These are phyloP conservation scores for Coemansia interrupta DNA, from an alignment of 192 early-diverging fungal genomes.

Conservation along the genomic window DNA sequence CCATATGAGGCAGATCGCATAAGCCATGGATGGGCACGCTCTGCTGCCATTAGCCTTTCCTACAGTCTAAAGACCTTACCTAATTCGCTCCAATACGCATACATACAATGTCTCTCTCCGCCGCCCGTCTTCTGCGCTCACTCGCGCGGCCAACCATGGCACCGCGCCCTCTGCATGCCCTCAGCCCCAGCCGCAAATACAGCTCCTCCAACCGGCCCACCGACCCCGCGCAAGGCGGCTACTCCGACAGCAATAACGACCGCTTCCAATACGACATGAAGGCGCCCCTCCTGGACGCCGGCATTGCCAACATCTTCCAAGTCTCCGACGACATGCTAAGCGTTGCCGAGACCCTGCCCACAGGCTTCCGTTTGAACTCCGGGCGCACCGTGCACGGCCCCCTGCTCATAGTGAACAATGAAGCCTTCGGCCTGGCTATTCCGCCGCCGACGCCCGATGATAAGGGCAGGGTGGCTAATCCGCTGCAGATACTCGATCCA, in stretches of 20 bases:
- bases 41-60: too few species aligned
- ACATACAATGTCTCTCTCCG: too few species aligned
- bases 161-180: too few species aligned
- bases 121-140: too few species aligned
- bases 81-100: too few species aligned
- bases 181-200: too few species aligned
- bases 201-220: background rate
- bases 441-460: slow-evolving; percentile 25
- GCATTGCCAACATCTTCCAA: slow-evolving; percentile 46
- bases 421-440: slow-evolving; percentile 42
- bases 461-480: slow-evolving; percentile 22
- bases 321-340: slow-evolving; percentile 28
- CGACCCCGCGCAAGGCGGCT: background rate
- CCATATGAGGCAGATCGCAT: too few species aligned
- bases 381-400: slow-evolving; percentile 31
- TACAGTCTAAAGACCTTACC: too few species aligned
- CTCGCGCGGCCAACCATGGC: too few species aligned
- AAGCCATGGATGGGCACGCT: too few species aligned
- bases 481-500: slow-evolving; percentile 22
- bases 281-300: slow-evolving; percentile 43
- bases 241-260: slow-evolving; percentile 4
- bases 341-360: slow-evolving; percentile 27
- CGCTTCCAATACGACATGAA: slow-evolving; percentile 49
- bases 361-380: slow-evolving; percentile 41
- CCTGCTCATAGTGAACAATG: slow-evolving; percentile 48